Evolutionary conservation across 306 rosid genomes (phyloP).

Genomic region (Canavalia gladiata): DNA sequence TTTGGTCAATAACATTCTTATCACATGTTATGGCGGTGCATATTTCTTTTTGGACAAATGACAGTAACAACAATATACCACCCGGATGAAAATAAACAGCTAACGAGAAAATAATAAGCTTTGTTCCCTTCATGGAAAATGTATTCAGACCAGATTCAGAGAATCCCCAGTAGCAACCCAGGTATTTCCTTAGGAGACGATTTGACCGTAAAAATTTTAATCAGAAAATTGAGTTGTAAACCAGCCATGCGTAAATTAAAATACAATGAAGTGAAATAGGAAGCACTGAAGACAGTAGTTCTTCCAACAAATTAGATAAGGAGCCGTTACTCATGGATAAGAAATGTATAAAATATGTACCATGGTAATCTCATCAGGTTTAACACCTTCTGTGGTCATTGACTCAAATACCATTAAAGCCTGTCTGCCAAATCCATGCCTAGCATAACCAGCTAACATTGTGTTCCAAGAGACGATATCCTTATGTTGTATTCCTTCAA

Average conservation of each 20-base stretch:
- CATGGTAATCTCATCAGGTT: slow-evolving; percentile 80
- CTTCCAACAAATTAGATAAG: slow-evolving; percentile 19
- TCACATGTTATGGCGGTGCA: not conserved
- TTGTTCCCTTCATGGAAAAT: not conserved
- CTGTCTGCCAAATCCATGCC: slow-evolving; percentile 84
- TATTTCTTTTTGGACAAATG: slow-evolving; percentile 20
- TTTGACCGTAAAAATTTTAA: slow-evolving; percentile 14
- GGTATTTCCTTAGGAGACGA: slow-evolving; percentile 11
- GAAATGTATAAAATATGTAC: slow-evolving; percentile 47
- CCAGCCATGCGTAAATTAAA: not conserved
- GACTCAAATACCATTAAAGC: slow-evolving; percentile 72
- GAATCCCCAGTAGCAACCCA: not conserved
- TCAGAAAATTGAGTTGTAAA: slow-evolving; percentile 19
- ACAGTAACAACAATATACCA: not conserved
- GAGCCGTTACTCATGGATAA: slow-evolving; percentile 19
- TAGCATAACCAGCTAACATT: slow-evolving; percentile 76
- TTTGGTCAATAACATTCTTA: not conserved
- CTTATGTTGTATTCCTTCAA: slow-evolving; percentile 71
- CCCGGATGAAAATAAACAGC: slow-evolving; percentile 23
- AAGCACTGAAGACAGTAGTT: slow-evolving; percentile 8
- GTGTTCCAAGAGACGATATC: slow-evolving; percentile 87
- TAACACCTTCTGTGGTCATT: slow-evolving; percentile 64
- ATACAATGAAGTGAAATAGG: not conserved
- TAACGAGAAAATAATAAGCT: slow-evolving; percentile 10
- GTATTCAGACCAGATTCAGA: not conserved